A percentile compares a stretch with the other conserved stretches of the same genome.
Conservation (phyloP, 371 early-diverging fungal species). For the Mortierella sp. region DNA sequence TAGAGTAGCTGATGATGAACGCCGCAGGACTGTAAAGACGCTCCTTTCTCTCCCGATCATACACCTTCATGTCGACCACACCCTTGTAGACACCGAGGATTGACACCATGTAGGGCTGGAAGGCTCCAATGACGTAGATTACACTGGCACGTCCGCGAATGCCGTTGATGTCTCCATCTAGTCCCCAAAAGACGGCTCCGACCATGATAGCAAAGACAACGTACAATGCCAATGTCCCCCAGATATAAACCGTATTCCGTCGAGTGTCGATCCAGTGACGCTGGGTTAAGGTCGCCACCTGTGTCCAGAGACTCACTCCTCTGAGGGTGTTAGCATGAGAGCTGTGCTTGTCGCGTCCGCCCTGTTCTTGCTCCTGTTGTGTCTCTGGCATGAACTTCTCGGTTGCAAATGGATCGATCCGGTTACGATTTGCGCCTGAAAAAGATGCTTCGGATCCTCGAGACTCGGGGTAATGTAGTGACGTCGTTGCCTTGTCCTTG, state of each 20-base stretch:
- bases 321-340: not conserved
- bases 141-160: conserved; percentile 16
- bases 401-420: not conserved
- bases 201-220: conserved; percentile 1
- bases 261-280: conserved; percentile 14
- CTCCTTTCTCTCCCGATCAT: conserved; percentile 18
- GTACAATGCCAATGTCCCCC: conserved; percentile 4
- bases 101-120: conserved; percentile 10
- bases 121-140: not conserved
- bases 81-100: not conserved
- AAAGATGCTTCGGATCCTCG: not conserved
- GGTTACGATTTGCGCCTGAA: not conserved
- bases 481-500: not conserved
- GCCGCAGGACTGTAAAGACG: conserved; percentile 23
- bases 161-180: not conserved
- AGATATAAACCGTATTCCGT: conserved; percentile 1
- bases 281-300: not conserved
- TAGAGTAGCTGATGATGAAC: conserved; percentile 5
- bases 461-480: not conserved
- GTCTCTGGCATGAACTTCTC: not conserved
- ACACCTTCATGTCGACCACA: conserved; percentile 12
- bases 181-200: conserved; percentile 11
- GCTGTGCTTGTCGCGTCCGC: not conserved
- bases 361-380: not conserved
- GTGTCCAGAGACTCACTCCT: not conserved